A percentile compares a stretch with the other conserved stretches of the same genome.
Evolutionary conservation across 2,329 filamentous ascomycete genomes (phyloP).

Genomic region (Triangularia verruculosa): DNA sequence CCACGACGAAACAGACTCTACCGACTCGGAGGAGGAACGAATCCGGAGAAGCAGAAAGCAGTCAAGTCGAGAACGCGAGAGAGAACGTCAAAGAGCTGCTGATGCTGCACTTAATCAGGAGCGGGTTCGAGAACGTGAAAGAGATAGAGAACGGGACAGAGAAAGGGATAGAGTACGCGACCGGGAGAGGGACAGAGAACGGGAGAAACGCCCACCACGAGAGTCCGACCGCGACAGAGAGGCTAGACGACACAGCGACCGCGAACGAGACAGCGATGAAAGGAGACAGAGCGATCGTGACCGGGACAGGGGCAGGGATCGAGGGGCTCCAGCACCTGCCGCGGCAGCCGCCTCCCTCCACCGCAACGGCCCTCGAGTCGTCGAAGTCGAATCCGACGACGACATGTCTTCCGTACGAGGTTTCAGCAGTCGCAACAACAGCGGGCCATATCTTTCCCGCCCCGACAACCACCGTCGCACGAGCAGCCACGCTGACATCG

Average conservation of each 20-base stretch:
- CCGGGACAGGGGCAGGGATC: constrained; percentile 23
- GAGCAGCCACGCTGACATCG: constrained; percentile 50
- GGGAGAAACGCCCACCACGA: constrained; percentile 13
- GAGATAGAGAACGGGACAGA: constrained; percentile 25
- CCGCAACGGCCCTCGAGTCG: constrained; percentile 29
- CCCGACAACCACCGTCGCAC: constrained; percentile 43
- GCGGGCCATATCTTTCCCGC: constrained; percentile 38
- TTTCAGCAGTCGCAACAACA: constrained; percentile 31
- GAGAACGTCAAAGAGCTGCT: constrained; percentile 34
- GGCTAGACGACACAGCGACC: constrained; percentile 23
- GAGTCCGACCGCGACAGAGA: constrained; percentile 30
- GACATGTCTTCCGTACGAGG: constrained; percentile 21
- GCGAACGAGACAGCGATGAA: constrained; percentile 28
- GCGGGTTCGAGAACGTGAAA: constrained; percentile 36
- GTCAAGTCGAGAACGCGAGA: constrained; percentile 35
- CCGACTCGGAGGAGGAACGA: constrained; percentile 25
- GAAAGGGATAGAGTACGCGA: constrained; percentile 29
- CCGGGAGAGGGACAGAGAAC: constrained; percentile 22
- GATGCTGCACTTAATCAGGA: constrained; percentile 38
- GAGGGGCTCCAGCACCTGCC: constrained; percentile 16
- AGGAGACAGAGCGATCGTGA: constrained; percentile 24
- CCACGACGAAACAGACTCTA: constrained; percentile 39
- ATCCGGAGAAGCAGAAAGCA: constrained; percentile 14
- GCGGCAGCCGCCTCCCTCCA: constrained; percentile 19
- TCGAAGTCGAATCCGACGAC: constrained; percentile 28